Evolutionary conservation across 169 alveolate genomes (phyloP).

Genomic region (Hammondia hammondi): DNA sequence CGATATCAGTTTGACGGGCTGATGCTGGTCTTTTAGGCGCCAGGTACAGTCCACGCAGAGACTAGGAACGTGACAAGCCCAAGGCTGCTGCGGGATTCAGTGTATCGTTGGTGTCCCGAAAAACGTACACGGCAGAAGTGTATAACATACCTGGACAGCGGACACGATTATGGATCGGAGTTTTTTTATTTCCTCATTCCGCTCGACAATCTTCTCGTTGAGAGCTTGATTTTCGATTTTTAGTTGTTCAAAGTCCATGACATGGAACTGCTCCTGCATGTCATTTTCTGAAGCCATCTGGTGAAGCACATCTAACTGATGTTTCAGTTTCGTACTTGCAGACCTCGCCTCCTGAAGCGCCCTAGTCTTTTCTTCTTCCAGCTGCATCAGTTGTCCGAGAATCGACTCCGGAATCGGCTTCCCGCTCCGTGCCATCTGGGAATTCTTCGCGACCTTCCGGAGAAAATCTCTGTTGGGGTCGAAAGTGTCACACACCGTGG

Average conservation of each 20-base stretch:
- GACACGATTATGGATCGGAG: conserved; percentile 88
- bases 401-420: conserved; percentile 78
- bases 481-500: conserved; percentile 11
- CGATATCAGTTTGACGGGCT: no score
- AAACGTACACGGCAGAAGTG: background rate
- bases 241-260: conserved; percentile 94
- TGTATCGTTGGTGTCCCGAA: no score
- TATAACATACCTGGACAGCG: conserved; percentile 83
- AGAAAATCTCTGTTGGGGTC: conserved; percentile 74
- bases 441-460: conserved; percentile 85
- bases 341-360: conserved; percentile 84
- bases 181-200: conserved; percentile 92
- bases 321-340: conserved; percentile 86
- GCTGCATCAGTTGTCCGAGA: conserved; percentile 69
- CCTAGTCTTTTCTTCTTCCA: conserved; percentile 69
- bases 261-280: conserved; percentile 91
- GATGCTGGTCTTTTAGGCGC: no score
- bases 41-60: no score
- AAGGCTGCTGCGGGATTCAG: no score
- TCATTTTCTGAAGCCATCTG: conserved; percentile 85
- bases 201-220: conserved; percentile 92
- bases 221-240: conserved; percentile 93
- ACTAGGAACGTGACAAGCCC: no score
- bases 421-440: conserved; percentile 83
- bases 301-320: conserved; percentile 86